Conservation (phyloP, 2,329 filamentous ascomycete genomes). For the Arthroderma uncinatum region DNA sequence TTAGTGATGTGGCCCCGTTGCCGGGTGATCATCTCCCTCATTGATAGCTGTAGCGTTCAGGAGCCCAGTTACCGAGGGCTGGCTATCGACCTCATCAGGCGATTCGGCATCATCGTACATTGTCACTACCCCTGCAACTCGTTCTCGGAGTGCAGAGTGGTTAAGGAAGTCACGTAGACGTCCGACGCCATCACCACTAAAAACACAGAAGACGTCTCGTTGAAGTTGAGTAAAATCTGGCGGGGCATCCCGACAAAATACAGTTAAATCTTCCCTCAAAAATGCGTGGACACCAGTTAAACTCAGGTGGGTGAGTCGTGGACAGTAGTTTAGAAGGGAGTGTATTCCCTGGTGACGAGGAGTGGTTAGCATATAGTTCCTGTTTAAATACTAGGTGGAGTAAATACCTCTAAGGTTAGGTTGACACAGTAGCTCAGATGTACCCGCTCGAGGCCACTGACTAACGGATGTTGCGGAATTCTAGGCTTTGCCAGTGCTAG, state of each 20-base stretch:
- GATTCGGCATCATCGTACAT: constrained; percentile 38
- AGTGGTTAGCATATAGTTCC: constrained; percentile 17
- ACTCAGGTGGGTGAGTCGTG: constrained; percentile 83
- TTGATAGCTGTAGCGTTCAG: constrained; percentile 34
- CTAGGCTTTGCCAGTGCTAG: constrained; percentile 62
- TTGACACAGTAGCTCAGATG: constrained; percentile 92
- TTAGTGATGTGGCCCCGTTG: constrained; percentile 8
- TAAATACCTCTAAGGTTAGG: constrained; percentile 61
- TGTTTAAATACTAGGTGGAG: not conserved
- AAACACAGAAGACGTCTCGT: constrained; percentile 91
- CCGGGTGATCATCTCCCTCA: constrained; percentile 29
- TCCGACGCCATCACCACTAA: constrained; percentile 74
- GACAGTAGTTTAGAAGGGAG: constrained; percentile 77
- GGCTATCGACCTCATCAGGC: constrained; percentile 23
- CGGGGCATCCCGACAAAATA: constrained; percentile 78
- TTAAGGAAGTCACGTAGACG: constrained; percentile 71
- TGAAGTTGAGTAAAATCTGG: constrained; percentile 91
- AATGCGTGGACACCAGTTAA: constrained; percentile 91
- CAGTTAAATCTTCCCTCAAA: constrained; percentile 68
- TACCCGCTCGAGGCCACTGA: constrained; percentile 73
- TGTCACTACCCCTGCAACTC: constrained; percentile 33
- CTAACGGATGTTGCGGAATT: constrained; percentile 45
- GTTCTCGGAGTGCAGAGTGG: constrained; percentile 25
- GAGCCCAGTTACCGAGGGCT: constrained; percentile 26
- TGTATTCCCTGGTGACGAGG: constrained; percentile 61